phyloP scores from a whole-genome alignment of 257 asterid species.

The Solanum acaule region DNA sequence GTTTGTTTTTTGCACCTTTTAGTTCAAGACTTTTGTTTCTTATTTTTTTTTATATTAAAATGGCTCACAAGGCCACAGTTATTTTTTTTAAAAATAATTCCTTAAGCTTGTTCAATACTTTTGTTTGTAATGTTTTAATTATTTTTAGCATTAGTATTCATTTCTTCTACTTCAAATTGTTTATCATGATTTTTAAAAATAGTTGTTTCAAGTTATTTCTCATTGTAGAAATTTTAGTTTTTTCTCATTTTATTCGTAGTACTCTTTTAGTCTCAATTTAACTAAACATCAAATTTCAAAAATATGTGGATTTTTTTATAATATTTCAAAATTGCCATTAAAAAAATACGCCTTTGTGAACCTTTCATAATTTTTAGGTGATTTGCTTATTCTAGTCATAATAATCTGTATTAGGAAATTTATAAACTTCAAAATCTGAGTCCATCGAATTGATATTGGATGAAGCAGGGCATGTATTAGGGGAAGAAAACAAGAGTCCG shows the following conservation, averaged over 20 bases:
- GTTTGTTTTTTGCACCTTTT: background rate
- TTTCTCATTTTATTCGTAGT: too few relatives aligned
- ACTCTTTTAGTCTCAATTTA: fast-evolving
- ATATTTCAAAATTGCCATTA: too few relatives aligned
- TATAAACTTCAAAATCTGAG: background rate
- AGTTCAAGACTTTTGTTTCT: background rate
- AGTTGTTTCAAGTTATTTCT: too few relatives aligned
- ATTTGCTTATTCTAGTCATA: background rate
- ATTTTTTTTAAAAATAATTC: background rate
- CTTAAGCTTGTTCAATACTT: background rate
- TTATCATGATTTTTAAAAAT: background rate
- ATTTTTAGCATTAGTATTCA: background rate
- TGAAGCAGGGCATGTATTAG: background rate
- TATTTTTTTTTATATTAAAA: too few relatives aligned
- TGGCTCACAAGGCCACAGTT: background rate
- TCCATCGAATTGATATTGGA: background rate
- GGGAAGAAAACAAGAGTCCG: too few relatives aligned
- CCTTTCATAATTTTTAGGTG: background rate
- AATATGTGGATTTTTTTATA: too few relatives aligned
- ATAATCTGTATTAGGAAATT: background rate
- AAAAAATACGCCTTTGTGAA: too few relatives aligned
- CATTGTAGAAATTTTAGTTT: too few relatives aligned
- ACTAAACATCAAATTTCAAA: too few relatives aligned
- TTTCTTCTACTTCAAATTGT: background rate
- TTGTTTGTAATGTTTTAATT: background rate